Evolutionary conservation across 129 eudicot genomes (phyloP).

Genomic region (Pittosporum tobira): DNA sequence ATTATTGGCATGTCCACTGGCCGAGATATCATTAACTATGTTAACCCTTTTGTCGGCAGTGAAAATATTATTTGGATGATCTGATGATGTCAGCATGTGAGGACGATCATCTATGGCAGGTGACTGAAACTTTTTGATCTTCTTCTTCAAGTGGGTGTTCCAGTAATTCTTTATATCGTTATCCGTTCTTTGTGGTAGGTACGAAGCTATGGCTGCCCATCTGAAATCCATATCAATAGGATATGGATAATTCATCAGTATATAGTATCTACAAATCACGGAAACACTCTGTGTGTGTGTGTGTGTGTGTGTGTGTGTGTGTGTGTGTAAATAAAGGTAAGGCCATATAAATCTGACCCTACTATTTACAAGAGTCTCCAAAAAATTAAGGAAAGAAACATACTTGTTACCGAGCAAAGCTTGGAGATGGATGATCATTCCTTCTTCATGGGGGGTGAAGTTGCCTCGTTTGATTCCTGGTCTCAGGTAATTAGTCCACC

Average conservation of each 20-base stretch:
- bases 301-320: no score
- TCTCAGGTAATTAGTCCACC: constrained; percentile 87
- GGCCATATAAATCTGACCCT: no score
- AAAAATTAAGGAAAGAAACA: constrained; percentile 2
- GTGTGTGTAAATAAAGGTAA: no score
- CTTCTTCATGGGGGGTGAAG: constrained; percentile 95
- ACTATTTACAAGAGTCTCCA: no score
- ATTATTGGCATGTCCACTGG: background rate
- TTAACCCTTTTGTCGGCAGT: background rate
- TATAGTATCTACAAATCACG: no score
- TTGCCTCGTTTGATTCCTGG: constrained; percentile 91
- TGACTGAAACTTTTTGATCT: constrained; percentile 50
- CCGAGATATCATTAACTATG: background rate
- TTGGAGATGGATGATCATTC: constrained; percentile 83
- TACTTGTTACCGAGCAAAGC: constrained; percentile 91
- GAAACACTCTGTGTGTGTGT: no score
- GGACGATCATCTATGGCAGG: constrained; percentile 3
- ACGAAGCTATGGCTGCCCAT: constrained; percentile 92
- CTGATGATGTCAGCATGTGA: constrained; percentile 20
- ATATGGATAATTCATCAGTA: background rate
- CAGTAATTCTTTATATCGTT: constrained; percentile 81
- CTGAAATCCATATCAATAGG: constrained; percentile 21
- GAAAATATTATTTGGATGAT: constrained; percentile 17
- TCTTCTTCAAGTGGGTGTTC: constrained; percentile 84
- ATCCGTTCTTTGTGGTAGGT: constrained; percentile 80